phyloP scores from a whole-genome alignment of 345 rosid species.

The Populus ilicifolia region DNA sequence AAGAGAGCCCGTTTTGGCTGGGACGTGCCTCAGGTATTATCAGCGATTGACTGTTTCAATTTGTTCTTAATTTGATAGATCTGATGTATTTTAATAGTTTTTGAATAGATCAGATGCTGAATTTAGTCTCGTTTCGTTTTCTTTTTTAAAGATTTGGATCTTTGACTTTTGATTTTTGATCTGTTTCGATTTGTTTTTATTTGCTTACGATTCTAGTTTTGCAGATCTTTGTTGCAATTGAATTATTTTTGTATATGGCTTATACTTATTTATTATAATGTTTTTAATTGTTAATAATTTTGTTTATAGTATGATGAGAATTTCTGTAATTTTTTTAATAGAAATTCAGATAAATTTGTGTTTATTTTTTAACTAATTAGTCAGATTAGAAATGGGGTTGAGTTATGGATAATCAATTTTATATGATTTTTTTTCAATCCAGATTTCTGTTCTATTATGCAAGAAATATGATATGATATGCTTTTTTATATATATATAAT shows the following conservation, averaged over 20 bases:
- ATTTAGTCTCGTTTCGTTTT: not conserved
- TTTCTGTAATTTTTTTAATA: not conserved
- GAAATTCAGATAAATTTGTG: not conserved
- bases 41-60: not conserved
- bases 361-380: not conserved
- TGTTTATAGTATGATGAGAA: not conserved
- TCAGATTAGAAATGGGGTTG: no score
- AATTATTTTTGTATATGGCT: not conserved
- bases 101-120: not conserved
- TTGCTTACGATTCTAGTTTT: not conserved
- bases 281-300: not conserved
- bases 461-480: not conserved
- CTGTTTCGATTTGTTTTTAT: not conserved
- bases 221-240: not conserved
- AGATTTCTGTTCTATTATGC: not conserved
- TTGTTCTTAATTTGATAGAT: slow-evolving; percentile 1
- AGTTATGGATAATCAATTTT: no score
- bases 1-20: slow-evolving; percentile 89
- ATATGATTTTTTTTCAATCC: no score
- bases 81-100: not conserved
- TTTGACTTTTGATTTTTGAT: not conserved
- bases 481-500: no score
- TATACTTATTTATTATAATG: not conserved
- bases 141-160: not conserved
- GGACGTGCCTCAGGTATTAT: slow-evolving; percentile 68